phyloP scores from a whole-genome alignment of 352 stramenopile species.

The Thalassiosira exigua region DNA sequence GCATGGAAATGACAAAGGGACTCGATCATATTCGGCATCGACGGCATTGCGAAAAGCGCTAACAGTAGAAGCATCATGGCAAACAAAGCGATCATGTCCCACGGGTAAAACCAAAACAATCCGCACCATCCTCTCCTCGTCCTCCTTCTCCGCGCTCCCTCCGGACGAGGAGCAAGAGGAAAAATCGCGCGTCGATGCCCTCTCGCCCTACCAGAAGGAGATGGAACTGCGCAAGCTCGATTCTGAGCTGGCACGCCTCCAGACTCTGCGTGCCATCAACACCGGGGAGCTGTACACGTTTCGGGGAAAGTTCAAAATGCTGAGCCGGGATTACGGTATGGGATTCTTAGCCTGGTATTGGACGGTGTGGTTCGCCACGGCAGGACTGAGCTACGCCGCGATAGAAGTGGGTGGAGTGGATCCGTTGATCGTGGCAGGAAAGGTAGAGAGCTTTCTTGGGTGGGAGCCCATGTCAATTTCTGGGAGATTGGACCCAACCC shows the following conservation, averaged over 20 bases:
- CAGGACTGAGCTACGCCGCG: slow-evolving; percentile 59
- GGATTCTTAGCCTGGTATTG: slow-evolving; percentile 81
- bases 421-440: slow-evolving; percentile 65
- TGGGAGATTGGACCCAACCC: slow-evolving; percentile 73
- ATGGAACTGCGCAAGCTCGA: slow-evolving; percentile 79
- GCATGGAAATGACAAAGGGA: too few species aligned
- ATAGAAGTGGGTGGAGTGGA: slow-evolving; percentile 79
- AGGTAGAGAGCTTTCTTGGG: slow-evolving; percentile 65
- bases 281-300: slow-evolving; percentile 82
- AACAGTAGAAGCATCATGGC: too few species aligned
- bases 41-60: too few species aligned
- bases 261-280: slow-evolving; percentile 79
- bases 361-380: slow-evolving; percentile 73
- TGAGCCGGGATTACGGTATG: slow-evolving; percentile 78
- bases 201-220: slow-evolving; percentile 75
- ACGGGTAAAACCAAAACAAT: too few species aligned
- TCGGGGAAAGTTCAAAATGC: slow-evolving; percentile 78
- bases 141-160: slow-evolving; percentile 54
- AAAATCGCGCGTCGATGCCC: slow-evolving; percentile 66
- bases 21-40: too few species aligned
- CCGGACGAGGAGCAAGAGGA: slow-evolving; percentile 76
- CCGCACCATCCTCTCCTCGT: too few species aligned
- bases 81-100: too few species aligned
- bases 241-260: slow-evolving; percentile 69
- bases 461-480: slow-evolving; percentile 50